Percentiles rank a stretch among this genome's conserved stretches.
phyloP scores from a whole-genome alignment of 2,329 filamentous ascomycete genomes.

The Penicillium janthinellum region DNA sequence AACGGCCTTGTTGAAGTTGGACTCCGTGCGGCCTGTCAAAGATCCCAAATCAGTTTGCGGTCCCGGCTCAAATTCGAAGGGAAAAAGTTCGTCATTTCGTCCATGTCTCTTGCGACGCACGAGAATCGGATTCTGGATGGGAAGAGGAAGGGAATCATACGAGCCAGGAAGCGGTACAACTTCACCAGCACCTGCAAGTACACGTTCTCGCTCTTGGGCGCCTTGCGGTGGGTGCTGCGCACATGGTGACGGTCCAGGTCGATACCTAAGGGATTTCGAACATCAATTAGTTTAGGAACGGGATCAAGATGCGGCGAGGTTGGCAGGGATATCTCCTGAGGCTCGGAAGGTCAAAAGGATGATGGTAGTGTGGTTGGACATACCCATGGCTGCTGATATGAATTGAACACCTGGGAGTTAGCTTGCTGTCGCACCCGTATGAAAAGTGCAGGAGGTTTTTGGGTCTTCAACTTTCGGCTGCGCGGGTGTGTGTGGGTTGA shows the following conservation, averaged over 20 bases:
- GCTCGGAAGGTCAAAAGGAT: background rate
- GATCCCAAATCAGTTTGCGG: conserved; percentile 21
- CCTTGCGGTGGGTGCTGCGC: conserved; percentile 77
- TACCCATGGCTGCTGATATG: conserved; percentile 50
- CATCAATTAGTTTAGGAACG: conserved; percentile 16
- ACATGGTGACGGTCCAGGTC: conserved; percentile 65
- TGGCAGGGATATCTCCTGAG: background rate
- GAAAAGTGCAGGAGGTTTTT: conserved; percentile 42
- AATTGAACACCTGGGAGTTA: conserved; percentile 43
- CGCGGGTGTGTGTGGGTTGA: conserved; percentile 47
- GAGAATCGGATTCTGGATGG: conserved; percentile 10
- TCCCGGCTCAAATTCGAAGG: background rate
- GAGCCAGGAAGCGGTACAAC: conserved; percentile 94
- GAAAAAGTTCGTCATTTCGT: conserved; percentile 5
- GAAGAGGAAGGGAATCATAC: conserved; percentile 53
- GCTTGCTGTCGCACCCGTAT: conserved; percentile 45
- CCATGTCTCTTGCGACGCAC: conserved; percentile 7
- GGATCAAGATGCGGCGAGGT: background rate
- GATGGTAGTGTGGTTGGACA: conserved; percentile 20
- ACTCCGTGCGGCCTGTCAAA: conserved; percentile 81
- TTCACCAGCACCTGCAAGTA: conserved; percentile 97
- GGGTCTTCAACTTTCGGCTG: conserved; percentile 43
- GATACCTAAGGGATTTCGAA: conserved; percentile 47
- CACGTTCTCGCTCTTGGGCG: conserved; percentile 97
- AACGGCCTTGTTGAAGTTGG: conserved; percentile 98